phyloP scores from a whole-genome alignment of 306 rosid species.

The Cucurbita moschata region DNA sequence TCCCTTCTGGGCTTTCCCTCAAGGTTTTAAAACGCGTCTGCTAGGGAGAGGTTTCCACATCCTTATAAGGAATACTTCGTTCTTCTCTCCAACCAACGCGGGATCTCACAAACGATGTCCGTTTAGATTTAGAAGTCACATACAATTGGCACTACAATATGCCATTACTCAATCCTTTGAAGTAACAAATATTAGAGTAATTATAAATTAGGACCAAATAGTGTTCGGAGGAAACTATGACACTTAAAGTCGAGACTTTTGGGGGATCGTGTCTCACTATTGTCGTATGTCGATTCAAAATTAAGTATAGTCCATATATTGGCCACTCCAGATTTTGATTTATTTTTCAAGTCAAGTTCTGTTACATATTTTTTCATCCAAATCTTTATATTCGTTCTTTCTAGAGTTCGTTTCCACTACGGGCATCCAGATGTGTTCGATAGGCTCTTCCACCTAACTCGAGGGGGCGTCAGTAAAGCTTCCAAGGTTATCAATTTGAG shows the following conservation, averaged over 20 bases:
- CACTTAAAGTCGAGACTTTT: not conserved
- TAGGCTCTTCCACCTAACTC: conserved; percentile 86
- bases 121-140: not conserved
- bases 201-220: not conserved
- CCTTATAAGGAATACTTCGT: too few relatives aligned
- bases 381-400: not conserved
- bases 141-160: not conserved
- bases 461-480: conserved; percentile 97
- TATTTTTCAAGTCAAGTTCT: not conserved
- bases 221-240: not conserved
- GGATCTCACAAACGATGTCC: not conserved
- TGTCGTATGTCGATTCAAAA: not conserved
- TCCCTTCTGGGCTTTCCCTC: too few relatives aligned
- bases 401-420: conserved; percentile 94
- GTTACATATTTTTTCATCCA: not conserved
- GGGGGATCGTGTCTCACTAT: not conserved
- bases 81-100: too few relatives aligned
- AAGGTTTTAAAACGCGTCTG: too few relatives aligned
- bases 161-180: not conserved
- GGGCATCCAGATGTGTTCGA: conserved; percentile 99
- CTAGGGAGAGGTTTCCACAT: too few relatives aligned
- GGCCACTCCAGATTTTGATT: not conserved
- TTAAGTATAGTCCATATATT: not conserved
- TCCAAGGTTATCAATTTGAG: conserved; percentile 95
- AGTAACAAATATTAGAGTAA: not conserved